Evolutionary conservation across 768 basidiomycete species (phyloP), one percentile per base, ranked within the genome.

Genomic region (Mycena rosella): DNA sequence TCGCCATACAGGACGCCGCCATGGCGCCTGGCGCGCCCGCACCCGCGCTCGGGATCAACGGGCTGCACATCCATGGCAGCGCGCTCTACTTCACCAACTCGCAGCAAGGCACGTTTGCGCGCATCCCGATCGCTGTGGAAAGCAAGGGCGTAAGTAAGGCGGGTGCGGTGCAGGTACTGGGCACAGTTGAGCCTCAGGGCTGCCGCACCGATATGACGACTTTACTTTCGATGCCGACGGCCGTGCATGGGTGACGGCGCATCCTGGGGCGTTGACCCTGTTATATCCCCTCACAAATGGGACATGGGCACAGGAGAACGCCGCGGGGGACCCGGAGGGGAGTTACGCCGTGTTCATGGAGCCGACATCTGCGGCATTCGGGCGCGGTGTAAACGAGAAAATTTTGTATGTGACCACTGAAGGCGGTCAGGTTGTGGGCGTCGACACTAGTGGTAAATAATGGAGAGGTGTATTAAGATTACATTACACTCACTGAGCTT

Each of bases 311-410:
- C 24, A 34, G 54, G 34, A 56, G 54, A 42, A 15, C 36, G 54
- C 36, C n/a, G 54, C 38, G 18, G 54, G 48, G 48, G 48, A 49
- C 48, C 24, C 48, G 54, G 36, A 56, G 36, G 24, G 36, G 15
- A 26, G 36, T 24, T 40, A 38, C 14, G 15, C 54, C 26, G 54
- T 56, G 36, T 56, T 56, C 38, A 56, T 13, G 14, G 54, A 56
- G n/a, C 54, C 54, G 3, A 56, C 54, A 6, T 56, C 54, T n/a
- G 54, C 54, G 34, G 34, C 24, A 15, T 56, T 56, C 24, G 54
- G 54, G 36, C 38, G 54, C 36, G 54, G 36, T 1, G 54, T 24
- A 24, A 24, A 56, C n/a, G 24, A 56, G 38, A 24, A n/a, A 8
- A 36, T 26, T 22, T 42, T 56, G 22, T 56, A 56, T 24, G 54